phyloP scores from a whole-genome alignment of 208 protist genomes.

The Phytomonas francai region DNA sequence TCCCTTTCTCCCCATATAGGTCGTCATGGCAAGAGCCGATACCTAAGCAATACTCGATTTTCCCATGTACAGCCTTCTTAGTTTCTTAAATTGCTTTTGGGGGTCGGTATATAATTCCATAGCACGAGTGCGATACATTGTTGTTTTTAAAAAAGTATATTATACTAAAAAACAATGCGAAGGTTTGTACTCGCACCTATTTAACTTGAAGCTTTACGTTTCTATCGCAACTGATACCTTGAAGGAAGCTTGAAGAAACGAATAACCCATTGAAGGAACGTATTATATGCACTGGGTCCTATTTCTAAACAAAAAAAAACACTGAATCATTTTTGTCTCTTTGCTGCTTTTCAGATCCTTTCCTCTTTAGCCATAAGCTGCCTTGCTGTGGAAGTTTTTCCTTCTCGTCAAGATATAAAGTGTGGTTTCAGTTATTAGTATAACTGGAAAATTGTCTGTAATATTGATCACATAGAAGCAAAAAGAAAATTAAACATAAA shows the following conservation, averaged over 20 bases:
- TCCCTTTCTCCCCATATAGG: background rate
- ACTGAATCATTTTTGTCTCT: background rate
- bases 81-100: conserved; percentile 11
- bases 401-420: background rate
- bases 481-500: conserved; percentile 1
- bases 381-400: background rate
- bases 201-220: background rate
- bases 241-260: background rate
- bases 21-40: background rate
- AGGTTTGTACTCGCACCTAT: background rate
- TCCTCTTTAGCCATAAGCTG: background rate
- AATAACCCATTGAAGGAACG: background rate
- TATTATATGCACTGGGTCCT: background rate
- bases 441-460: conserved; percentile 1
- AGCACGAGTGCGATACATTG: background rate
- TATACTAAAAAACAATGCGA: background rate
- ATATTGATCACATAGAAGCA: conserved; percentile 6
- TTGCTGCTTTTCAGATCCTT: background rate
- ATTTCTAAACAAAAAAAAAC: background rate
- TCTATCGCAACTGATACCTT: background rate
- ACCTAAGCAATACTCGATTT: background rate
- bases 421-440: background rate
- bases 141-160: background rate
- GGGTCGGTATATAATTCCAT: background rate
- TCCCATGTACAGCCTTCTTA: conserved; percentile 1